These are phyloP conservation scores for Leptographium flavum DNA, from an alignment of 2,329 filamentous ascomycete genomes.

Conservation along the genomic window DNA sequence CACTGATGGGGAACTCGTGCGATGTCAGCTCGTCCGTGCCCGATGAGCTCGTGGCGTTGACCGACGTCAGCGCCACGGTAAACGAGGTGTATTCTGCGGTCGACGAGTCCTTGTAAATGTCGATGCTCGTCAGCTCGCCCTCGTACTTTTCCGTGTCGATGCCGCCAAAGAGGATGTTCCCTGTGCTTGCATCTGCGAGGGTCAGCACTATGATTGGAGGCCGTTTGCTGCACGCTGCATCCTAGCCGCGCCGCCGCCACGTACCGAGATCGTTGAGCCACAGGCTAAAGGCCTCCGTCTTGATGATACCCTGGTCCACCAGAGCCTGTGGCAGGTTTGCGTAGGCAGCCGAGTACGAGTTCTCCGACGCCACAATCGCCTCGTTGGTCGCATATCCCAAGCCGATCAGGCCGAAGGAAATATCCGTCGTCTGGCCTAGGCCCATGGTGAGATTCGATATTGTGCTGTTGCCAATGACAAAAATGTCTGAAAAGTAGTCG, in stretches of 20 bases:
- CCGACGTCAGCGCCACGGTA: conserved; percentile 30
- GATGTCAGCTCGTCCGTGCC: conserved; percentile 34
- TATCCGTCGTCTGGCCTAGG: conserved; percentile 36
- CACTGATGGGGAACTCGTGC: conserved; percentile 32
- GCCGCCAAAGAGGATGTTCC: conserved; percentile 67
- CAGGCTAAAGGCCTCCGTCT: conserved; percentile 54
- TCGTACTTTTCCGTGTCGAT: conserved; percentile 62
- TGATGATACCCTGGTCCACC: conserved; percentile 47
- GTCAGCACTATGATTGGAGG: too few relatives aligned
- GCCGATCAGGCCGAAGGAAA: conserved; percentile 43
- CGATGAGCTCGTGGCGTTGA: conserved; percentile 31
- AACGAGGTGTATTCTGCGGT: conserved; percentile 29
- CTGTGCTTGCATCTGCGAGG: conserved; percentile 37
- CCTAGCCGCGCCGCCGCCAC: neutral
- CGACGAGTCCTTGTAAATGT: conserved; percentile 34
- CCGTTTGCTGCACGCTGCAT: neutral
- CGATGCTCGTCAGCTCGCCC: conserved; percentile 46
- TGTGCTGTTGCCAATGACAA: conserved; percentile 36
- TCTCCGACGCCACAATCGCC: conserved; percentile 23
- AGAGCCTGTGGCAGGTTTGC: conserved; percentile 52
- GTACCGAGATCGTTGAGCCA: conserved; percentile 44
- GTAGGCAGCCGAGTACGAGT: conserved; percentile 21
- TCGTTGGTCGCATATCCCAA: conserved; percentile 45
- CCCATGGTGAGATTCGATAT: conserved; percentile 46
- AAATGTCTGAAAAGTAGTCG: conserved; percentile 44